phyloP scores from a whole-genome alignment of 768 basidiomycete genomes.

The Lactarius deliciosus region DNA sequence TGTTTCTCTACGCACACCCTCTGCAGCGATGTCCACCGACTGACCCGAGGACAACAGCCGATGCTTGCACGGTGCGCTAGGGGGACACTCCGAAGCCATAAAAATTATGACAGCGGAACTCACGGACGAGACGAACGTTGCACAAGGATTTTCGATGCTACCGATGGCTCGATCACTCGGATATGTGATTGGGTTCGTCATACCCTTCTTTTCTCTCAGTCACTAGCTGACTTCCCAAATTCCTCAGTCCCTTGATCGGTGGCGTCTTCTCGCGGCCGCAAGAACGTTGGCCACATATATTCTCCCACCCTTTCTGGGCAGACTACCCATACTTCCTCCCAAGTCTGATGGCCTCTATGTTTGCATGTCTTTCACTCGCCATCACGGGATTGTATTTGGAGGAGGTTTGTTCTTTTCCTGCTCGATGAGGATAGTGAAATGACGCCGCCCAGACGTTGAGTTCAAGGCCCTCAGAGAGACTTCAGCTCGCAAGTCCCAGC shows the following conservation, averaged over 20 bases:
- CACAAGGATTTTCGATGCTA: not conserved
- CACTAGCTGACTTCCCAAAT: not conserved
- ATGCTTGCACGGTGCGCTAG: not conserved
- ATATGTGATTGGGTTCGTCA: slow-evolving; percentile 16
- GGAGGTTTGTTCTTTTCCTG: not conserved
- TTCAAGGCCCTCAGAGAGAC: not conserved
- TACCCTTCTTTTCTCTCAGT: not conserved
- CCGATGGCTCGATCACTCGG: not conserved
- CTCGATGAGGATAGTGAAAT: not conserved
- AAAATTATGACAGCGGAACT: not conserved
- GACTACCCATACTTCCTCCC: slow-evolving; percentile 32
- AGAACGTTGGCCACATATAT: slow-evolving; percentile 26
- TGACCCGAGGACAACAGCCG: not conserved
- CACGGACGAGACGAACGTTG: not conserved
- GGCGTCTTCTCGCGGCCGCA: slow-evolving; percentile 30
- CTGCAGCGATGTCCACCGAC: not conserved
- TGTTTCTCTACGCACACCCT: not conserved
- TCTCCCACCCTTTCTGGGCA: slow-evolving; percentile 29
- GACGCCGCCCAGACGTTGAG: not conserved
- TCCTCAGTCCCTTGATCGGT: slow-evolving; percentile 27
- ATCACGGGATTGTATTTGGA: slow-evolving; percentile 2
- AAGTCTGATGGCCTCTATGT: slow-evolving; percentile 12
- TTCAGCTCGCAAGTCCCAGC: not conserved
- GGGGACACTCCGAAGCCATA: not conserved
- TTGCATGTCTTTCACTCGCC: not conserved